These are phyloP conservation scores for Stevia rebaudiana DNA, from an alignment of 140 eudicot genomes.

Conservation along the genomic window DNA sequence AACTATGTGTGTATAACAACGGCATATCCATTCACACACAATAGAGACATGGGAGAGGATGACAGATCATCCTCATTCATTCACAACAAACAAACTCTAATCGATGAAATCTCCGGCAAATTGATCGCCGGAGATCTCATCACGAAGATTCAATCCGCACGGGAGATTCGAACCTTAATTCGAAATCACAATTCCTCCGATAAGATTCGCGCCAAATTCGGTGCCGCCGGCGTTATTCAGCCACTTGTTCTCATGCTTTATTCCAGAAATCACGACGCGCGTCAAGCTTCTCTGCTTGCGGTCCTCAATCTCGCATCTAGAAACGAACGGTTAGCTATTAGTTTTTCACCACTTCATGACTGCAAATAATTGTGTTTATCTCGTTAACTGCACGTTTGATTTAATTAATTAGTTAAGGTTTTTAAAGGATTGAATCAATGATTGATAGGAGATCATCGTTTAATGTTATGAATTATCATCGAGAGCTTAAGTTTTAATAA, in stretches of 20 bases:
- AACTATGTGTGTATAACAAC: too few species aligned
- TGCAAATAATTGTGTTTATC: neutral
- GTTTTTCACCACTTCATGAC: neutral
- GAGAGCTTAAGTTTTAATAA: neutral
- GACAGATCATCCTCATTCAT: conserved; percentile 18
- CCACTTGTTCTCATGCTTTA: conserved; percentile 60
- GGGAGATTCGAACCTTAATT: conserved; percentile 52
- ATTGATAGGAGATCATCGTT: neutral
- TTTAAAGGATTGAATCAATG: neutral
- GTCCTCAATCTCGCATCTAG: conserved; percentile 66
- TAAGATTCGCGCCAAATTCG: conserved; percentile 50
- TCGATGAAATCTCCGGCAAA: conserved; percentile 35
- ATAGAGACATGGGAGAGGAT: conserved; percentile 26
- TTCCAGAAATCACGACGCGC: conserved; percentile 30
- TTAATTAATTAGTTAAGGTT: conserved; percentile 17
- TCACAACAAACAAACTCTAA: conserved; percentile 29
- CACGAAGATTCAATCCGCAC: conserved; percentile 55
- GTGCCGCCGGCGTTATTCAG: conserved; percentile 59
- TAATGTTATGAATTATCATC: neutral
- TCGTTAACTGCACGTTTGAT: too few species aligned
- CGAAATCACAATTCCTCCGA: conserved; percentile 45
- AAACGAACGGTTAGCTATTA: conserved; percentile 43
- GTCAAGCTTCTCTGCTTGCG: conserved; percentile 63
- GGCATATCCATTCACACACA: neutral
- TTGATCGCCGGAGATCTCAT: conserved; percentile 38